Conservation (phyloP, 1,139 yeast genomes). For the Arxiozyma telluris region DNA sequence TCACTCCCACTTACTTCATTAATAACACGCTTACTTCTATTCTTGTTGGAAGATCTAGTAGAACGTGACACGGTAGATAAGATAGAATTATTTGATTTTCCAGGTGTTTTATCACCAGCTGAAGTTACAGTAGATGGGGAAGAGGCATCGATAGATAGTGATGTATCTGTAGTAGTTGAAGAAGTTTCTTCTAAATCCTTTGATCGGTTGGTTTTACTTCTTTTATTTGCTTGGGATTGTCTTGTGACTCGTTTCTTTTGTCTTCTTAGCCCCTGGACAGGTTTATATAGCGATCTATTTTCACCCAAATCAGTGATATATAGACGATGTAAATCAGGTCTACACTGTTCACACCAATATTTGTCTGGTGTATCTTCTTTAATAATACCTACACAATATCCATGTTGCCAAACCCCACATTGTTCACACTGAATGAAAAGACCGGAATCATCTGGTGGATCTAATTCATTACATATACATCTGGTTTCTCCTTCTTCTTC, state of each 20-base stretch:
- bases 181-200: neutral
- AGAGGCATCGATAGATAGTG: neutral
- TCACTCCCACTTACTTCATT: neutral
- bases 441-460: constrained; percentile 47
- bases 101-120: neutral
- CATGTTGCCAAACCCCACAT: constrained; percentile 97
- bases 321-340: constrained; percentile 66
- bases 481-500: constrained; percentile 74
- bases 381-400: constrained; percentile 72
- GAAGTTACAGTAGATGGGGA: neutral
- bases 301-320: constrained; percentile 36
- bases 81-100: neutral
- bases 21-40: neutral
- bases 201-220: neutral
- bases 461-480: constrained; percentile 71
- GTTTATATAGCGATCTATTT: constrained; percentile 35
- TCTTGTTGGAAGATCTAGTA: neutral
- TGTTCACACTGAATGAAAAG: constrained; percentile 76
- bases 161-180: neutral
- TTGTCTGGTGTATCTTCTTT: constrained; percentile 55
- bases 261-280: constrained; percentile 31
- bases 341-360: constrained; percentile 87
- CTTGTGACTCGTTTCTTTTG: constrained; percentile 8
- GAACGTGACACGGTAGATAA: neutral
- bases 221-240: neutral